These are phyloP conservation scores for Parietichytrium sp. DNA, from an alignment of 108 stramenopile species.

Conservation along the genomic window DNA sequence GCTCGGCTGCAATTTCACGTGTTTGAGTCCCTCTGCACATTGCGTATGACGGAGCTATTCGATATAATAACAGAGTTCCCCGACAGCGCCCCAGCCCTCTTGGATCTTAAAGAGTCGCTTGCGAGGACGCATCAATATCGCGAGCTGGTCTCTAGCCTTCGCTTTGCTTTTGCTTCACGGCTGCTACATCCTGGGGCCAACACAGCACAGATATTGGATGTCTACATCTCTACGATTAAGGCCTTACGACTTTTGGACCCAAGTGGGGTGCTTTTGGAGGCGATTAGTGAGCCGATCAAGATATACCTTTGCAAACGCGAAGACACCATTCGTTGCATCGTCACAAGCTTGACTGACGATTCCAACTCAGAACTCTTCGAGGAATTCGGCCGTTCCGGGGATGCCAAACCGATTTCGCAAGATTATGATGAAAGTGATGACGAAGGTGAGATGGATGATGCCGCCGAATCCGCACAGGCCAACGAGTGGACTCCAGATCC, in stretches of 20 bases:
- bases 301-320: constrained; percentile 73
- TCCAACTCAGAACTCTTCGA: constrained; percentile 86
- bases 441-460: neutral
- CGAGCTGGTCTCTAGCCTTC: constrained; percentile 45
- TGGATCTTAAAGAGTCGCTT: constrained; percentile 51
- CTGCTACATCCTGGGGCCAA: constrained; percentile 90
- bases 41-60: constrained; percentile 54
- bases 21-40: constrained; percentile 8
- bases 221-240: constrained; percentile 89
- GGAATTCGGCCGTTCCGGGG: constrained; percentile 69
- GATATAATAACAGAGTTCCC: constrained; percentile 63
- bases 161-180: constrained; percentile 64
- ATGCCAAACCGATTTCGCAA: constrained; percentile 64
- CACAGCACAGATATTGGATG: constrained; percentile 88
- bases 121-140: constrained; percentile 54
- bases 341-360: constrained; percentile 88
- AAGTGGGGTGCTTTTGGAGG: constrained; percentile 75
- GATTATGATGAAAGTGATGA: constrained; percentile 65
- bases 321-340: constrained; percentile 93
- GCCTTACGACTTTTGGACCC: constrained; percentile 78
- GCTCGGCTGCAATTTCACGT: constrained; percentile 21
- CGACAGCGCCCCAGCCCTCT: constrained; percentile 53
- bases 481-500: constrained; percentile 37
- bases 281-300: constrained; percentile 81
- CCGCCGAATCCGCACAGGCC: neutral